phyloP scores from a whole-genome alignment of 176 grass and related monocot genomes.

The Zea luxurians region DNA sequence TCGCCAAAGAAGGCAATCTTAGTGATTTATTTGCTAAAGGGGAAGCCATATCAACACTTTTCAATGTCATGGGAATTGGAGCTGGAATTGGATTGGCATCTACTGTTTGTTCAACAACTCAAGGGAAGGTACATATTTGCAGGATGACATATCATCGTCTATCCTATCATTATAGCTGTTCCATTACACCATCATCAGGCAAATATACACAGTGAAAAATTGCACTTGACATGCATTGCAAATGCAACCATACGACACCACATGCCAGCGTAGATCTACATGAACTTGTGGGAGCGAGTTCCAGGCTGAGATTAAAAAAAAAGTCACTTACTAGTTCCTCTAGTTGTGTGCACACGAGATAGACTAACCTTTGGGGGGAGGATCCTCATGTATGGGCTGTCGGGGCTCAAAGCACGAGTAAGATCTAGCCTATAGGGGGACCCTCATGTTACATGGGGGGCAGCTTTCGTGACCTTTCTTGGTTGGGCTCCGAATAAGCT shows the following conservation, averaged over 20 bases:
- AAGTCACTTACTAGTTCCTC: too few relatives aligned
- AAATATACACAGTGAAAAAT: slow-evolving; percentile 5
- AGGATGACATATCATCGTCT: background rate
- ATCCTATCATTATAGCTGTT: background rate
- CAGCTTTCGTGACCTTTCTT: too few relatives aligned
- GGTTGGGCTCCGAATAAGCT: too few relatives aligned
- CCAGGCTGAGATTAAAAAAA: too few relatives aligned
- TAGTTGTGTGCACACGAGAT: too few relatives aligned
- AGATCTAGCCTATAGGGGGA: too few relatives aligned
- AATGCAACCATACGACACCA: background rate
- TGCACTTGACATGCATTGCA: background rate
- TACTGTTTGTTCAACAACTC: slow-evolving; percentile 83
- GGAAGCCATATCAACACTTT: slow-evolving; percentile 96
- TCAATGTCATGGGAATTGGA: slow-evolving; percentile 81
- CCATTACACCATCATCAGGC: background rate
- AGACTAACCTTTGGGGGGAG: too few relatives aligned
- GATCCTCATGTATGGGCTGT: too few relatives aligned
- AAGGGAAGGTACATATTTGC: slow-evolving; percentile 72
- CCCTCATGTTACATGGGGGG: too few relatives aligned
- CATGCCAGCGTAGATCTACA: background rate
- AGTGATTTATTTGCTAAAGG: slow-evolving; percentile 98
- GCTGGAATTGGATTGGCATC: slow-evolving; percentile 88
- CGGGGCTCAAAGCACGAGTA: too few relatives aligned
- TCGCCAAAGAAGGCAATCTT: slow-evolving; percentile 97
- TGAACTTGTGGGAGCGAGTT: background rate